Percentiles rank a stretch among this genome's conserved stretches.
Conservation (phyloP, 1,139 yeast genomes). For the Protomyces macrosporus region DNA sequence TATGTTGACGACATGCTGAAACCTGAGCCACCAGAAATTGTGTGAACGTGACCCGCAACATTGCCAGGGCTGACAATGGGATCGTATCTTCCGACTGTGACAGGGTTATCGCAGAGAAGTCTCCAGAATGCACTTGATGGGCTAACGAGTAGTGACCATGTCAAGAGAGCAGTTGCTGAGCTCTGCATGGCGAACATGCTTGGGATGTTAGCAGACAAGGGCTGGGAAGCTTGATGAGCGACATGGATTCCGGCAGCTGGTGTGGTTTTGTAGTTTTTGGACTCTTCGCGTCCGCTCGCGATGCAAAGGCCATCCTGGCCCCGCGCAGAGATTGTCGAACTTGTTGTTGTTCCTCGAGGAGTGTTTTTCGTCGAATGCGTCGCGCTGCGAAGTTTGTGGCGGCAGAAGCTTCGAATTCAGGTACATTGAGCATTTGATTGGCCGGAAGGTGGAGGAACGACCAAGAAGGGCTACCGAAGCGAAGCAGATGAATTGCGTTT, state of each 20-base stretch:
- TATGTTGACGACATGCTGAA: slow-evolving; percentile 14
- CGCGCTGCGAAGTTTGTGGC: not conserved
- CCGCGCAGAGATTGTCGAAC: too few species aligned
- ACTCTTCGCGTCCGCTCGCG: too few species aligned
- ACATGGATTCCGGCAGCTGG: too few species aligned
- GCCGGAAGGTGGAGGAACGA: not conserved
- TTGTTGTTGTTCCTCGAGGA: not conserved
- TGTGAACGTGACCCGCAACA: slow-evolving; percentile 23
- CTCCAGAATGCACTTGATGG: slow-evolving; percentile 17
- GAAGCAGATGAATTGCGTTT: not conserved
- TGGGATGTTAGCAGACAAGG: not conserved
- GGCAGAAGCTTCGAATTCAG: not conserved
- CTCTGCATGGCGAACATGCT: not conserved
- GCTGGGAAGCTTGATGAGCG: too few species aligned
- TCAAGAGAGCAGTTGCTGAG: not conserved
- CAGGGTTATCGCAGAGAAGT: slow-evolving; percentile 17
- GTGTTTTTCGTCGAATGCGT: not conserved
- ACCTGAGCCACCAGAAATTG: slow-evolving; percentile 20
- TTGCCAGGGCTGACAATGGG: slow-evolving; percentile 24
- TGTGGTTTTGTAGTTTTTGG: too few species aligned
- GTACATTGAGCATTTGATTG: not conserved
- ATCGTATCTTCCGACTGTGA: slow-evolving; percentile 19
- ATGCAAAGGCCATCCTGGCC: too few species aligned
- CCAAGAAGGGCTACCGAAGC: not conserved
- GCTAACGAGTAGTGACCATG: not conserved